Conservation (phyloP, 164 flowering plant genomes). For the Nymphaea thermarum region DNA sequence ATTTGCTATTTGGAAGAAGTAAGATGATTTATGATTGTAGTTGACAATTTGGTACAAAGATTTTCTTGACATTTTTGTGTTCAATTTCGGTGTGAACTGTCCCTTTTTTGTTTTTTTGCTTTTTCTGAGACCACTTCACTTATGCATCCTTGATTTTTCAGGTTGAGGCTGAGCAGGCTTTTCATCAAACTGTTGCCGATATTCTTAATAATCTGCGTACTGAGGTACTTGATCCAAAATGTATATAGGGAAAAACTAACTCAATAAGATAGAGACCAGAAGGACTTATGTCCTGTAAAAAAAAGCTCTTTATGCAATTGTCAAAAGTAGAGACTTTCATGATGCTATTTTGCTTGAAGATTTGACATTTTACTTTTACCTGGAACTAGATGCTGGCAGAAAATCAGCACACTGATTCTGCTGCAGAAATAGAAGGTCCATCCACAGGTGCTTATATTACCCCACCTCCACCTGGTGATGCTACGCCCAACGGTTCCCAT, state of each 20-base stretch:
- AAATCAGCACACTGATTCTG: conserved; percentile 32
- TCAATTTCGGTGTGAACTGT: not conserved
- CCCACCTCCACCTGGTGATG: not conserved
- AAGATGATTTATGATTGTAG: not conserved
- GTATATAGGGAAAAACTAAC: not conserved
- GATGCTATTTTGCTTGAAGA: no score
- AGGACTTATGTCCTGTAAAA: no score
- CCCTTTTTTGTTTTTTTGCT: not conserved
- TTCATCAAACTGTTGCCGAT: conserved; percentile 40
- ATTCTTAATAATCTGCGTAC: conserved; percentile 48
- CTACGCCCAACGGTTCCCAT: not conserved
- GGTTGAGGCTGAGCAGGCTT: conserved; percentile 79
- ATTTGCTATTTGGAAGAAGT: no score
- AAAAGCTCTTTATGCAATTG: no score
- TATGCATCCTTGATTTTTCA: conserved; percentile 12
- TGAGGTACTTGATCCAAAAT: conserved; percentile 28
- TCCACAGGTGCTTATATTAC: not conserved
- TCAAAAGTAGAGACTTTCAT: no score
- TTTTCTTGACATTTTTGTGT: not conserved
- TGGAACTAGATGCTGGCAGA: conserved; percentile 34
- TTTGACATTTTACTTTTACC: not conserved
- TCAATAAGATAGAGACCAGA: no score
- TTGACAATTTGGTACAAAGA: not conserved
- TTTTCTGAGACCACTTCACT: not conserved
- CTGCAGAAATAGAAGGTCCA: not conserved